phyloP scores from a whole-genome alignment of 139 green algal species.

The Micractinium sp. region DNA sequence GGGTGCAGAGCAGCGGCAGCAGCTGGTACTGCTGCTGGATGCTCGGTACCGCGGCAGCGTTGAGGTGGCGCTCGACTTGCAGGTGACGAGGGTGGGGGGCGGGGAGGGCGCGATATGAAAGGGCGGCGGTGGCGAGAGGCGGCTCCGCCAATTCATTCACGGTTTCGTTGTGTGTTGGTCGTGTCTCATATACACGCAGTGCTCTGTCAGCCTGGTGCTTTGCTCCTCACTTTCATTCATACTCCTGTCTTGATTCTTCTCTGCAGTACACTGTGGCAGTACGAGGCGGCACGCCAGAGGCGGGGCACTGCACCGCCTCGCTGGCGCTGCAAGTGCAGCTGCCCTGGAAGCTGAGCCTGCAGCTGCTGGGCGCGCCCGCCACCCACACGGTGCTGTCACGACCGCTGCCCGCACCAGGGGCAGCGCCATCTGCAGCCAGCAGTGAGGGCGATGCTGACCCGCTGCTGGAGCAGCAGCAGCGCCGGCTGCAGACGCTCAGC shows the following conservation, averaged over 20 bases:
- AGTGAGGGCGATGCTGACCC: not conserved
- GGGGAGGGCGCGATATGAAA: not conserved
- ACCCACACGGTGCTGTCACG: constrained; percentile 32
- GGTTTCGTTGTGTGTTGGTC: not conserved
- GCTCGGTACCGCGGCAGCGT: constrained; percentile 18
- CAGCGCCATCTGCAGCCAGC: not conserved
- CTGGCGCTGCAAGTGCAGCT: constrained; percentile 16
- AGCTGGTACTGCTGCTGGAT: constrained; percentile 27
- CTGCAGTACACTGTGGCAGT: constrained; percentile 17
- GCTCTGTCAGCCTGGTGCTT: not conserved
- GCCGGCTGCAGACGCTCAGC: constrained; percentile 11
- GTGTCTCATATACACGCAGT: too few relatives aligned
- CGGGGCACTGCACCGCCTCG: not conserved
- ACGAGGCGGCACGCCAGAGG: not conserved
- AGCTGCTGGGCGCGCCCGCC: constrained; percentile 18
- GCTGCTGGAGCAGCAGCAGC: not conserved
- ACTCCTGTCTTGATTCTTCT: too few relatives aligned
- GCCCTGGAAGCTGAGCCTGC: constrained; percentile 21
- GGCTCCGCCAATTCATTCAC: not conserved
- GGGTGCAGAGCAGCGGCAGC: not conserved
- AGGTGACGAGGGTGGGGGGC: not conserved
- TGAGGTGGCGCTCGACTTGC: not conserved
- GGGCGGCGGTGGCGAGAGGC: not conserved
- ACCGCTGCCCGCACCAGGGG: not conserved
- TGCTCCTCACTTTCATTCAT: too few relatives aligned